Evolutionary conservation across 371 early-diverging fungal species (phyloP).

Genomic region (Nematocida minor): DNA sequence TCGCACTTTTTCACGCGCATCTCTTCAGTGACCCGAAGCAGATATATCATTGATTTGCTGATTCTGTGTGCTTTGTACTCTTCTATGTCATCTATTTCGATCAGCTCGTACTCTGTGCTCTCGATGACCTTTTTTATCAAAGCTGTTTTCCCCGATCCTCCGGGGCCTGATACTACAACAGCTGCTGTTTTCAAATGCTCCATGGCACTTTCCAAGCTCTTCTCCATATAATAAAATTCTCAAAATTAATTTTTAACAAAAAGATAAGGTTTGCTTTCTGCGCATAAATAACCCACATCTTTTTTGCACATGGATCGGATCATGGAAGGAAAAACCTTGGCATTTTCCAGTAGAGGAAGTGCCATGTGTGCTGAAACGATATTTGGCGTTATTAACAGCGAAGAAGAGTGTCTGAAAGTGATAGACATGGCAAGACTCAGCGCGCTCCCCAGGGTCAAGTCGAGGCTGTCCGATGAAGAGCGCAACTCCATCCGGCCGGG

Average conservation of each 20-base stretch:
- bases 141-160: constrained; percentile 28
- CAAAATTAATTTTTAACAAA: constrained; percentile 10
- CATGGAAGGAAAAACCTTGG: background rate
- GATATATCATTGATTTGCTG: constrained; percentile 12
- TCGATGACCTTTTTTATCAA: background rate
- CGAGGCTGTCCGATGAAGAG: constrained; percentile 54
- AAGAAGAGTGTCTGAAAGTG: constrained; percentile 51
- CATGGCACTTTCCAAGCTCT: background rate
- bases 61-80: constrained; percentile 25
- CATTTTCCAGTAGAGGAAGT: background rate
- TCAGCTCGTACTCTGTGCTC: background rate
- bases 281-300: background rate
- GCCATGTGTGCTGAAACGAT: constrained; percentile 23
- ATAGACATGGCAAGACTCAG: constrained; percentile 56
- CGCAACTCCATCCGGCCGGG: constrained; percentile 58
- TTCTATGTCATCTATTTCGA: constrained; percentile 19
- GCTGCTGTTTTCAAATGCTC: background rate
- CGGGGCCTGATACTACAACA: constrained; percentile 29
- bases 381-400: constrained; percentile 40
- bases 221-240: constrained; percentile 7
- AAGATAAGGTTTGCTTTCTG: constrained; percentile 20
- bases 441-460: constrained; percentile 37
- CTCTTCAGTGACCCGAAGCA: constrained; percentile 6
- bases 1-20: background rate
- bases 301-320: background rate